Percentiles rank a stretch among this genome's conserved stretches.
phyloP scores from a whole-genome alignment of 169 alveolate genomes.

The Eimeria brunetti region DNA sequence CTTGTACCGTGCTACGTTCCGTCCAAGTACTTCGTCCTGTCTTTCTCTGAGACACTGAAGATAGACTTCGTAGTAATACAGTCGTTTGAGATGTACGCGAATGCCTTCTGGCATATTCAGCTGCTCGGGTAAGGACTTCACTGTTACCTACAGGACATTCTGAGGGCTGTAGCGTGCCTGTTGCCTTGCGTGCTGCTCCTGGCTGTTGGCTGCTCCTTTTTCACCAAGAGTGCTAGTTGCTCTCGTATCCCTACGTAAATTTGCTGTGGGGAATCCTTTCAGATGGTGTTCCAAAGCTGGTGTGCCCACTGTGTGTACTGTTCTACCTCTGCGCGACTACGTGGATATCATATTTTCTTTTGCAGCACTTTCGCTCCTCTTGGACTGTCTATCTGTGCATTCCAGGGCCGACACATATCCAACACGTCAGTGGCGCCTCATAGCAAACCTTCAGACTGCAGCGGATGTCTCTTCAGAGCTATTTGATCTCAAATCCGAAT shows the following conservation, averaged over 20 bases:
- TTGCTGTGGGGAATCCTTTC: not conserved
- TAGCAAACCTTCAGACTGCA: conserved; percentile 88
- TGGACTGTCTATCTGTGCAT: not conserved
- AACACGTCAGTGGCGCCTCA: conserved; percentile 86
- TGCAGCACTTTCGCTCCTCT: not conserved
- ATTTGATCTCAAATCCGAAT: conserved; percentile 86
- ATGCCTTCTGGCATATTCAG: conserved; percentile 84
- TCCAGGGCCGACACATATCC: conserved; percentile 88
- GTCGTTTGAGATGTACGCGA: conserved; percentile 89
- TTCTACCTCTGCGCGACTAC: not conserved
- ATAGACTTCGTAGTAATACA: conserved; percentile 88
- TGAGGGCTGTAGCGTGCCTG: not conserved
- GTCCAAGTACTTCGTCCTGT: conserved; percentile 88
- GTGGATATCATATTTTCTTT: not conserved
- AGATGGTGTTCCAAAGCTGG: not conserved
- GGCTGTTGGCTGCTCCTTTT: not conserved
- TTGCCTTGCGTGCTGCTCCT: not conserved
- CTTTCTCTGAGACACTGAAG: conserved; percentile 88
- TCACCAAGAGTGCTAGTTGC: not conserved
- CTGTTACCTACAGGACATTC: not conserved
- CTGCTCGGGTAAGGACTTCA: conserved; percentile 65
- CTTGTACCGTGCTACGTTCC: conserved; percentile 89
- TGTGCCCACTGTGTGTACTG: not conserved
- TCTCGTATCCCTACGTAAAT: not conserved
- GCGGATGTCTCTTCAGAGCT: conserved; percentile 86